Percentiles rank a stretch among this genome's conserved stretches.
Evolutionary conservation across 768 basidiomycete species (phyloP).

Genomic region (Hypholoma sublateritium): DNA sequence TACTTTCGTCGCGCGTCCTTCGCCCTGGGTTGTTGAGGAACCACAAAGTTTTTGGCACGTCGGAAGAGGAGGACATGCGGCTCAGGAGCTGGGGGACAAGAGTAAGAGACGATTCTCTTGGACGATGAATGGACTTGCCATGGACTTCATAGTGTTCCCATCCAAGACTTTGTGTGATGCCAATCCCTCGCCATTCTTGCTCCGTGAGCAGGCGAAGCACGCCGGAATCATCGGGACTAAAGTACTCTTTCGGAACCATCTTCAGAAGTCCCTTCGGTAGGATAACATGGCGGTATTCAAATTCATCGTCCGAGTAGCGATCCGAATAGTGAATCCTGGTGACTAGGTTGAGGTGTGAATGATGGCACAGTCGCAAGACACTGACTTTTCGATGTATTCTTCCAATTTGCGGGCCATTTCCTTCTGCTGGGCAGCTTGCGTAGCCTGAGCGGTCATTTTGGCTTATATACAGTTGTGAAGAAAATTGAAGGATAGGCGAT

Average conservation of each 20-base stretch:
- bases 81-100: slow-evolving; percentile 64
- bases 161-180: slow-evolving; percentile 92
- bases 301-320: slow-evolving; percentile 88
- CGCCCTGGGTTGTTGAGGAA: slow-evolving; percentile 43
- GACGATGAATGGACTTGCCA: slow-evolving; percentile 44
- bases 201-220: slow-evolving; percentile 82
- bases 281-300: slow-evolving; percentile 97
- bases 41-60: slow-evolving; percentile 67
- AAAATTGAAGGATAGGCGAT: background rate
- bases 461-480: background rate
- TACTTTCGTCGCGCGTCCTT: slow-evolving; percentile 45
- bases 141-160: slow-evolving; percentile 99
- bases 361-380: background rate
- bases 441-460: slow-evolving; percentile 27
- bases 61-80: slow-evolving; percentile 95
- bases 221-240: slow-evolving; percentile 71
- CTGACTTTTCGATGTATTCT: slow-evolving; percentile 78
- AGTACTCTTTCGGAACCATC: slow-evolving; percentile 86
- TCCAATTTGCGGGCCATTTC: slow-evolving; percentile 56
- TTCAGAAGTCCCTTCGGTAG: slow-evolving; percentile 93
- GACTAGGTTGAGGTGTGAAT: background rate
- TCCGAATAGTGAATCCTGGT: slow-evolving; percentile 87
- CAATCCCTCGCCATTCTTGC: slow-evolving; percentile 93
- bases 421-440: slow-evolving; percentile 30
- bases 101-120: background rate